A percentile compares a stretch with the other conserved stretches of the same genome.
Conservation (phyloP, 805 yeast genomes). For the Saturnispora zaruensis region DNA sequence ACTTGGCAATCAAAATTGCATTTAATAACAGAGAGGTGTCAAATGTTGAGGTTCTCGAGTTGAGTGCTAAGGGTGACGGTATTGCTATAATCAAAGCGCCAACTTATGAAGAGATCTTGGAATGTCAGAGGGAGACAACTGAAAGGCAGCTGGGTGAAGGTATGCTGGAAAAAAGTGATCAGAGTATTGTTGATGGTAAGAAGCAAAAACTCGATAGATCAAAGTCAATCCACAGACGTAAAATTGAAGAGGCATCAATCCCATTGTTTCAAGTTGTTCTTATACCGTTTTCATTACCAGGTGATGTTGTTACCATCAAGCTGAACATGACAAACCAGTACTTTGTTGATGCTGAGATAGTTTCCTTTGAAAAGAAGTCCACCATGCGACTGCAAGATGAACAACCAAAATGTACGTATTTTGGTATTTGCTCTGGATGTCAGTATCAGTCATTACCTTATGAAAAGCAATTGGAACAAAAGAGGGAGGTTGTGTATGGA, state of each 20-base stretch:
- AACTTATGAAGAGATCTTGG: constrained; percentile 23
- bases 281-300: constrained; percentile 84
- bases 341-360: constrained; percentile 67
- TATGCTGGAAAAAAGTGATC: constrained; percentile 1
- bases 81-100: constrained; percentile 64
- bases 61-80: constrained; percentile 84
- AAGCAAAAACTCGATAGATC: constrained; percentile 7
- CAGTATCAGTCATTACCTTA: constrained; percentile 81
- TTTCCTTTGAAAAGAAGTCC: constrained; percentile 23
- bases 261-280: constrained; percentile 49
- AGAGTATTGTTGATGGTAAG: constrained; percentile 7
- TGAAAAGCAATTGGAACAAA: constrained; percentile 61
- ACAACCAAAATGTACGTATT: constrained; percentile 63
- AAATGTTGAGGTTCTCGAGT: constrained; percentile 46
- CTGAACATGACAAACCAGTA: constrained; percentile 72
- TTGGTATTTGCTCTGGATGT: constrained; percentile 91
- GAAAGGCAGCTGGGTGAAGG: constrained; percentile 10
- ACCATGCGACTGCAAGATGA: constrained; percentile 38
- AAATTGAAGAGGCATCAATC: constrained; percentile 7
- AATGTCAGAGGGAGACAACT: constrained; percentile 10
- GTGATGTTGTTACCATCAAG: constrained; percentile 63
- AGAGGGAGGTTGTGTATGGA: constrained; percentile 63
- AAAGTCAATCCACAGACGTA: constrained; percentile 9
- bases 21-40: constrained; percentile 51
- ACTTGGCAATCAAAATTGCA: constrained; percentile 34